Evolutionary conservation across 495 filamentous ascomycete species (phyloP).

Genomic region (Hyaloscypha variabilis): DNA sequence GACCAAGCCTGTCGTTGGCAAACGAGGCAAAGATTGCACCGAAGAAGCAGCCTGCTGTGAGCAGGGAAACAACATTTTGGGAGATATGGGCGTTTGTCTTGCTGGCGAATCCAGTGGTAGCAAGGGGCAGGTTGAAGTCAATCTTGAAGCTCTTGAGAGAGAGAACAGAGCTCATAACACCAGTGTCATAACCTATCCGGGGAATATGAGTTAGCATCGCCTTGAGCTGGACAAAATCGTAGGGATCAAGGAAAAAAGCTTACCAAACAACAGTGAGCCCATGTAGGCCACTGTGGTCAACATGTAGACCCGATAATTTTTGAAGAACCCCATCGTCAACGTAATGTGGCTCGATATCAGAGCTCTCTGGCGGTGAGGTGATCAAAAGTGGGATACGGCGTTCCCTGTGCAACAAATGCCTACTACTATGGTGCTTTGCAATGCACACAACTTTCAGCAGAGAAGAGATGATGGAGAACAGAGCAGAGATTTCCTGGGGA

Average conservation of each 20-base stretch:
- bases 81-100: constrained; percentile 47
- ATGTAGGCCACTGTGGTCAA: constrained; percentile 55
- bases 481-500: neutral
- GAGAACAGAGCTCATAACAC: constrained; percentile 60
- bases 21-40: constrained; percentile 25
- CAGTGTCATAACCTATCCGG: constrained; percentile 51
- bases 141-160: constrained; percentile 56
- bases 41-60: constrained; percentile 47
- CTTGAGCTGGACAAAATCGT: neutral
- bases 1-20: constrained; percentile 39
- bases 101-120: constrained; percentile 31
- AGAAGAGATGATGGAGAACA: neutral
- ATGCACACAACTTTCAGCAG: neutral
- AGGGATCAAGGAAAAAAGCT: constrained; percentile 13
- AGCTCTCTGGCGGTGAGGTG: neutral
- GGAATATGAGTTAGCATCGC: constrained; percentile 12
- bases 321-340: constrained; percentile 14
- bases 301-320: constrained; percentile 53
- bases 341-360: neutral
- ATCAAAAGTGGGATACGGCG: neutral
- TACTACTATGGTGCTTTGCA: neutral
- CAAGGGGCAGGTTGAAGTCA: constrained; percentile 44
- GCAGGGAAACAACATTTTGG: constrained; percentile 61
- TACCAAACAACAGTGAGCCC: constrained; percentile 55
- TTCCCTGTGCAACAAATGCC: neutral